Percentiles rank a stretch among this genome's conserved stretches.
phyloP scores from a whole-genome alignment of 2,329 filamentous ascomycete species.

The Xylariaceae sp. region DNA sequence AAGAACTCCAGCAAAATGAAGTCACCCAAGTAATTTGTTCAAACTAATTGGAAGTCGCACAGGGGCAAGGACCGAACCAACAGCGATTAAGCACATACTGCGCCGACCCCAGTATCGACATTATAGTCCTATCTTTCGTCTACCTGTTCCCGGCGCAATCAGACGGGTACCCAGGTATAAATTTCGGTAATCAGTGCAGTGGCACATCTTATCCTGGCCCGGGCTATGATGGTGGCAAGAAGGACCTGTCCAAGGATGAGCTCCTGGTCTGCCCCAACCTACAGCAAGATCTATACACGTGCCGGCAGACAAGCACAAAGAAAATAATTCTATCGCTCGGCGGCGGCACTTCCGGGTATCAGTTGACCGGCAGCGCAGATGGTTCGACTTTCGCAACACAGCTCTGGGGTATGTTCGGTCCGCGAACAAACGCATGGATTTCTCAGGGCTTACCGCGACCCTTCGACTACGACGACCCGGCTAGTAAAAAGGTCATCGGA shows the following conservation, averaged over 20 bases:
- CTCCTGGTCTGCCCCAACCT: conserved; percentile 34
- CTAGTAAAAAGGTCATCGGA: conserved; percentile 12
- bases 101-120: conserved; percentile 36
- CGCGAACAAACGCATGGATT: conserved; percentile 28
- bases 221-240: conserved; percentile 31
- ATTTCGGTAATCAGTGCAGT: conserved; percentile 41
- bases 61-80: conserved; percentile 41
- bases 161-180: conserved; percentile 39
- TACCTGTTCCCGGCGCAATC: conserved; percentile 39
- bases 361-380: conserved; percentile 33
- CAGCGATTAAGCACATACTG: conserved; percentile 36
- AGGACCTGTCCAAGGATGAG: conserved; percentile 29
- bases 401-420: conserved; percentile 38
- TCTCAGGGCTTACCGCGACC: conserved; percentile 23
- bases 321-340: conserved; percentile 39
- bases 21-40: not conserved
- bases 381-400: conserved; percentile 34
- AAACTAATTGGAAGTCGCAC: not conserved
- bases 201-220: conserved; percentile 29
- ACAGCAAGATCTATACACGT: conserved; percentile 35
- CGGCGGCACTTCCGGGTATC: conserved; percentile 32
- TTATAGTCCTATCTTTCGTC: conserved; percentile 42
- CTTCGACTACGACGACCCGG: conserved; percentile 13
- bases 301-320: conserved; percentile 34
- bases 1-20: not conserved